phyloP scores from a whole-genome alignment of 208 protist species.

The Acanthamoeba triangularis region DNA sequence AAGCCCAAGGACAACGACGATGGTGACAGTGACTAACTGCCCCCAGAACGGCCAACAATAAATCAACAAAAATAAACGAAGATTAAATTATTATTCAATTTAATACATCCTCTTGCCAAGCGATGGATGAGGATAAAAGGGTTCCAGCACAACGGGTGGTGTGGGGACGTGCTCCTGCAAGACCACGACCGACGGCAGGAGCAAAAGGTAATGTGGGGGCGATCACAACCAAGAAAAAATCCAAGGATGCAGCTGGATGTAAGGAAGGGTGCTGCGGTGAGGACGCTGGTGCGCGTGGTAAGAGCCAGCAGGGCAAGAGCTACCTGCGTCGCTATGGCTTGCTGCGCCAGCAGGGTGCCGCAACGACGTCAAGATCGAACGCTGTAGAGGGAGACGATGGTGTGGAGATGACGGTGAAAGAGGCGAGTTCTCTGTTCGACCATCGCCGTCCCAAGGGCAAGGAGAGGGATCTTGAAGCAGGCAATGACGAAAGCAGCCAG shows the following conservation, averaged over 20 bases:
- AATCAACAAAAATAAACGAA: not conserved
- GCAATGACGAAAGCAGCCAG: not conserved
- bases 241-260: not conserved
- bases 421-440: too few relatives aligned
- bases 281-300: not conserved
- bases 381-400: too few relatives aligned
- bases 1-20: not conserved
- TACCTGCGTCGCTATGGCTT: constrained; percentile 10
- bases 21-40: not conserved
- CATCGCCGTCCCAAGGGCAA: not conserved
- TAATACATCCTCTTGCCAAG: too few relatives aligned
- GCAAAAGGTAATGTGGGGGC: not conserved
- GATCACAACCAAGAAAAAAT: not conserved
- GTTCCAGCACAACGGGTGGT: not conserved
- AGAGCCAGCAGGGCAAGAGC: constrained; percentile 14
- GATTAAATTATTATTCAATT: too few relatives aligned
- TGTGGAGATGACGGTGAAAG: too few relatives aligned
- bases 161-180: not conserved
- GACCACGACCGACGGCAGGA: not conserved
- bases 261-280: not conserved
- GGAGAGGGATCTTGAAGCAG: not conserved
- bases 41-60: not conserved
- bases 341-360: not conserved
- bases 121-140: not conserved
- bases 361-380: too few relatives aligned